Base-by-base conservation (phyloP, 164 flowering plant species). In the Paratinospora sagittata region DNA sequence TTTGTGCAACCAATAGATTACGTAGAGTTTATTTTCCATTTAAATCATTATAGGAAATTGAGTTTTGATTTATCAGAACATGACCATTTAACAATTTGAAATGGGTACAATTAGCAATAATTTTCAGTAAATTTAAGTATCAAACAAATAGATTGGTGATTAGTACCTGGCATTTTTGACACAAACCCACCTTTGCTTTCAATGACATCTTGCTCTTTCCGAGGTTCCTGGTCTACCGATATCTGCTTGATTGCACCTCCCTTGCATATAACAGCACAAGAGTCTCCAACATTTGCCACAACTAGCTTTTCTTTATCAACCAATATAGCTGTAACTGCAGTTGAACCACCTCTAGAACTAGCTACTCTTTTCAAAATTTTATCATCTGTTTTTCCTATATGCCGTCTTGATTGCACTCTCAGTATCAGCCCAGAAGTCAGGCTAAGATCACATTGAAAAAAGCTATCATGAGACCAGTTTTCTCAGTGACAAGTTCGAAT, bases 101-200 rank as follows among this genome's bases (percentile, higher is more conserved):
- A 39, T 39, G 3, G 43, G 10, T 39, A 39, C 10, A 19, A 16
- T 52, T 52, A 19, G 14, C 7, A 6, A 52, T 52, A 16, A 21
- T 52, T 52, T 16, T 19, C n/a, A 52, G n/a, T 13, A 17, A 14
- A 49, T 49, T 13, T 16, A 43, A 16, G 9, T 49, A 49, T 49
- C 19, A 13, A 49, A 49, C 16, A 49, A 12, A 17, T 52, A 52
- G 21, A 52, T 3, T 52, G 58, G 58, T 52, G 58, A 52, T 43
- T 16, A n/a, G 19, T 61, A 70, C 72, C 66, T 70, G 66, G 72
- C 49, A 5, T 14, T 21, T 70, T 61, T 24, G 9, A 24, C 26
- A 70, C 72, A 39, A 17, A 27, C 2, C 72, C 72, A 6, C 72
- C 57, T 70, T 27, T 70, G 58, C 72, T 70, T 16, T 61, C 72